Evolutionary conservation across 129 eudicot genomes (phyloP).

Genomic region (Flaveria brownii): DNA sequence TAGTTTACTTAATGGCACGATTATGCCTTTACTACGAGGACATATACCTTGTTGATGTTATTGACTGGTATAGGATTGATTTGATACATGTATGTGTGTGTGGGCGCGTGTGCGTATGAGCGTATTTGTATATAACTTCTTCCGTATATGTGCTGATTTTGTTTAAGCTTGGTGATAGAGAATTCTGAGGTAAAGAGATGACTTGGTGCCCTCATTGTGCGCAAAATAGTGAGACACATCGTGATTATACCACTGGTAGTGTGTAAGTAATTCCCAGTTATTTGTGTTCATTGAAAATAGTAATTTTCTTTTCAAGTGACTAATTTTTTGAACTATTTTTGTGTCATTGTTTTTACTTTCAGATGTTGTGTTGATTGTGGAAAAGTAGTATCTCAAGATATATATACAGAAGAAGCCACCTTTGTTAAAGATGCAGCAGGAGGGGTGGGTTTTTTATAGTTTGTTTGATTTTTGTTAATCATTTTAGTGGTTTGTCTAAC

Average conservation of each 20-base stretch:
- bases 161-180: constrained; percentile 7
- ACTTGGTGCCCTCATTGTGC: constrained; percentile 44
- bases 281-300: background rate
- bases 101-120: too few relatives aligned
- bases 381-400: constrained; percentile 42
- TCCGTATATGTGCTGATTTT: background rate
- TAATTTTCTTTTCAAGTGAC: background rate
- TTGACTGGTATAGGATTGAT: background rate
- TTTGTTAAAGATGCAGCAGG: constrained; percentile 49
- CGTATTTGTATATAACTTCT: too few relatives aligned
- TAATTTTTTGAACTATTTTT: background rate
- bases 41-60: background rate
- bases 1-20: background rate
- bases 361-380: constrained; percentile 61
- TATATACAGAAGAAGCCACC: constrained; percentile 40
- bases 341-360: background rate
- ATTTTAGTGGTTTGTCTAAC: background rate
- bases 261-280: constrained; percentile 12
- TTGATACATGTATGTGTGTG: too few relatives aligned
- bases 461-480: background rate
- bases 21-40: background rate
- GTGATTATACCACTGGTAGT: constrained; percentile 36
- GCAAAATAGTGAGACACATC: constrained; percentile 32
- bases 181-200: constrained; percentile 19
- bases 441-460: constrained; percentile 32